Percentiles rank a stretch among this genome's conserved stretches.
These are phyloP conservation scores for Daldinia loculata DNA, from an alignment of 495 filamentous ascomycete genomes.

Conservation along the genomic window DNA sequence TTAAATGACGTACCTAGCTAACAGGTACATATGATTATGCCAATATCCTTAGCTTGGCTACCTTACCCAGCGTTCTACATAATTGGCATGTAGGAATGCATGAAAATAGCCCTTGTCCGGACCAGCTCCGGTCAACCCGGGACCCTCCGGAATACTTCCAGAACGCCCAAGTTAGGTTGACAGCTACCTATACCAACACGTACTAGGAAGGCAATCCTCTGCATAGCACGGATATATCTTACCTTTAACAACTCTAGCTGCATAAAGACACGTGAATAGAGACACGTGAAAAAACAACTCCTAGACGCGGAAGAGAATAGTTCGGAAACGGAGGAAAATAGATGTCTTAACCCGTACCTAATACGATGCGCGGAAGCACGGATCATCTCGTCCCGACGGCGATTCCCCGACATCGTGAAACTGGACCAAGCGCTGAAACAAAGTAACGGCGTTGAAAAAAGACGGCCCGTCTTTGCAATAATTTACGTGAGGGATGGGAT, in stretches of 20 bases:
- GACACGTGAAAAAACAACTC: neutral
- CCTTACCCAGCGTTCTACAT: neutral
- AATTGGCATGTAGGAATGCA: conserved; percentile 12
- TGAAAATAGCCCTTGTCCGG: conserved; percentile 29
- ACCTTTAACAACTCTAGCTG: neutral
- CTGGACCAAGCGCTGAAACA: conserved; percentile 55
- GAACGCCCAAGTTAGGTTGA: conserved; percentile 8
- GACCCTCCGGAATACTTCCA: conserved; percentile 25
- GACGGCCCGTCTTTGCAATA: conserved; percentile 18
- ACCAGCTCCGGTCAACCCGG: conserved; percentile 24
- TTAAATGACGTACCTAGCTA: conserved; percentile 12
- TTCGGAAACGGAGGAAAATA: conserved; percentile 63
- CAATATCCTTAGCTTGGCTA: neutral
- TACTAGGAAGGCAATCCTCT: conserved; percentile 1
- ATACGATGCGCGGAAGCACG: conserved; percentile 51
- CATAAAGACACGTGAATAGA: neutral
- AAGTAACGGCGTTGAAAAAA: conserved; percentile 63
- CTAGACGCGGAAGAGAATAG: conserved; percentile 32
- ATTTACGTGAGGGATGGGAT: neutral
- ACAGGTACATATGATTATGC: neutral
- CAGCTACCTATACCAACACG: neutral
- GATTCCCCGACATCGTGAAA: conserved; percentile 57
- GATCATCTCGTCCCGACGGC: conserved; percentile 45
- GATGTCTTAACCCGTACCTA: conserved; percentile 64
- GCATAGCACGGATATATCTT: conserved; percentile 5